Evolutionary conservation across 129 eudicot species (phyloP).

Genomic region (Smallanthus sonchifolius): DNA sequence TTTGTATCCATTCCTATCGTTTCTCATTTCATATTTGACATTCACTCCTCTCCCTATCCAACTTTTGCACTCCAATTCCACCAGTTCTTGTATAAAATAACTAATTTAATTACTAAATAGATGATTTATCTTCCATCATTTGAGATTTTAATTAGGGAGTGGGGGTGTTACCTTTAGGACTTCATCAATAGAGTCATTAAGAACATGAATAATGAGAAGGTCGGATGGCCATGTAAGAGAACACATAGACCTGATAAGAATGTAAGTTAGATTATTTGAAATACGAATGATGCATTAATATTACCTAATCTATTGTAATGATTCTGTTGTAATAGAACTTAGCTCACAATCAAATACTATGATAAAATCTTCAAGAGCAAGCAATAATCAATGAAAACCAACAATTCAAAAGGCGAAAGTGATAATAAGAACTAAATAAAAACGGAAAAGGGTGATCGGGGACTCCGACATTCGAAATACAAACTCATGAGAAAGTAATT

Average conservation of each 20-base stretch:
- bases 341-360: no score
- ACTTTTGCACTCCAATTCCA: constrained; percentile 60
- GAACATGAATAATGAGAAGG: constrained; percentile 67
- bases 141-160: not conserved
- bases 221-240: constrained; percentile 76
- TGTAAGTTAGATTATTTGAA: constrained; percentile 4
- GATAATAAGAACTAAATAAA: no score
- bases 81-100: constrained; percentile 47
- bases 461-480: no score
- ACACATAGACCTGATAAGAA: constrained; percentile 58
- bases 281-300: no score
- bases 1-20: constrained; percentile 82
- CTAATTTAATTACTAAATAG: not conserved
- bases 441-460: no score
- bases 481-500: no score
- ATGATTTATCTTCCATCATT: not conserved
- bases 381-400: no score
- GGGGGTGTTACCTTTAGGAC: constrained; percentile 51
- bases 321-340: no score
- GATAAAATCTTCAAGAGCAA: no score
- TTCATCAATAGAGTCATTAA: constrained; percentile 79
- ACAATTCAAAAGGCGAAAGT: no score
- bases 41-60: constrained; percentile 70
- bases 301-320: no score
- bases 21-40: constrained; percentile 69